Evolutionary conservation across 805 yeast species (phyloP).

Genomic region (Saccharomycopsis fibuligera): DNA sequence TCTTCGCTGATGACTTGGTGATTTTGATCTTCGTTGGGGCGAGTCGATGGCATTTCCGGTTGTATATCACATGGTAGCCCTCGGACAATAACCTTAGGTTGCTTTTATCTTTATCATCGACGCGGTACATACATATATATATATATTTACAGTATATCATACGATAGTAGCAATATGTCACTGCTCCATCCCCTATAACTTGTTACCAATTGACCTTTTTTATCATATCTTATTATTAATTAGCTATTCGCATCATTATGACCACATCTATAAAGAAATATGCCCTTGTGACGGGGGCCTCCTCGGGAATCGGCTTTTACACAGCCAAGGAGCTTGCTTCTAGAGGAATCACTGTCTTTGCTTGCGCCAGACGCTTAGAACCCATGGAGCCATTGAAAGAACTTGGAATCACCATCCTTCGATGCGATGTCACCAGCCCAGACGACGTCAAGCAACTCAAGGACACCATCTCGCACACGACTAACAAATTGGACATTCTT

Average conservation of each 20-base stretch:
- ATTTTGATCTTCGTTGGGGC: no score
- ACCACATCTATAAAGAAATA: conserved; percentile 17
- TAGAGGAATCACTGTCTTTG: conserved; percentile 54
- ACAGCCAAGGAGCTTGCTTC: conserved; percentile 43
- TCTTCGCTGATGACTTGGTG: no score
- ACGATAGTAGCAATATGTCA: no score
- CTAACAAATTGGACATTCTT: conserved; percentile 49
- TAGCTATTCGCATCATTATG: no score
- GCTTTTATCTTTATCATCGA: no score
- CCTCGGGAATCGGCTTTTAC: conserved; percentile 50
- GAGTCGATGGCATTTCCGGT: no score
- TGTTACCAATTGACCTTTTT: not conserved
- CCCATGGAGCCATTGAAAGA: conserved; percentile 47
- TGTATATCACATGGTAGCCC: no score
- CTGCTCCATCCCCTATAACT: conserved; percentile 6
- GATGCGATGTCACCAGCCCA: conserved; percentile 51
- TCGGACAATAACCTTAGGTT: no score
- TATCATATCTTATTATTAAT: not conserved
- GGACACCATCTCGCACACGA: conserved; percentile 34
- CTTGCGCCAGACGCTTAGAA: conserved; percentile 64
- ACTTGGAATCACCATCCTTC: conserved; percentile 38
- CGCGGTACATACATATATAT: no score
- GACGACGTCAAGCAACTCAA: conserved; percentile 43
- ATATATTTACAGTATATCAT: no score
- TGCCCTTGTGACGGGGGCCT: conserved; percentile 48